Evolutionary conservation across 495 filamentous ascomycete species (phyloP).

Genomic region (Trichodelitschia bisporula): DNA sequence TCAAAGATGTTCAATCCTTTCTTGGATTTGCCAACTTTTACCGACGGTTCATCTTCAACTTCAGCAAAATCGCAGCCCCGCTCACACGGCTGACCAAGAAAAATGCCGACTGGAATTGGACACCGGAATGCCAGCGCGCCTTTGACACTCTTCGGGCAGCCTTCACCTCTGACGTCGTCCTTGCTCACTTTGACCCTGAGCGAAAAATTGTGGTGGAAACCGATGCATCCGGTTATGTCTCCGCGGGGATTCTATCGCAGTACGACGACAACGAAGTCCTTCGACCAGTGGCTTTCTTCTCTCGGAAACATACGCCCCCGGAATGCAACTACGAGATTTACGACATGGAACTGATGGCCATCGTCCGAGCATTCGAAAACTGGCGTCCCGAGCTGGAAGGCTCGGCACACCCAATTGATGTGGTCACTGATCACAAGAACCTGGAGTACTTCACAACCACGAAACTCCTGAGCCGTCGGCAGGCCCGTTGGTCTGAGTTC

Average conservation of each 20-base stretch:
- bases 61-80: slow-evolving; percentile 5
- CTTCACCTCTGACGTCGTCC: slow-evolving; percentile 16
- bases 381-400: slow-evolving; percentile 11
- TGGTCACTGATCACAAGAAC: slow-evolving; percentile 14
- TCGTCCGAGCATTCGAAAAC: slow-evolving; percentile 13
- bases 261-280: slow-evolving; percentile 7
- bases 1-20: slow-evolving; percentile 11
- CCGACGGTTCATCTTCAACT: slow-evolving; percentile 12
- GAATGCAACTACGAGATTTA: slow-evolving; percentile 14
- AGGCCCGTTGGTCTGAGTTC: slow-evolving; percentile 8
- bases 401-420: slow-evolving; percentile 7
- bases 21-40: slow-evolving; percentile 18
- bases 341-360: slow-evolving; percentile 18
- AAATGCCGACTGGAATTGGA: neutral
- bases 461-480: slow-evolving; percentile 6
- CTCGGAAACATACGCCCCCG: slow-evolving; percentile 7
- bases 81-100: slow-evolving; percentile 2
- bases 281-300: slow-evolving; percentile 12
- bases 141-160: slow-evolving; percentile 22
- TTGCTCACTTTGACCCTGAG: slow-evolving; percentile 10
- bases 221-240: slow-evolving; percentile 9
- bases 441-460: slow-evolving; percentile 13
- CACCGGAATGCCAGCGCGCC: slow-evolving; percentile 14
- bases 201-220: slow-evolving; percentile 8
- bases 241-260: slow-evolving; percentile 9